Base-by-base conservation (phyloP, 495 filamentous ascomycete genomes). In the Penicillium diatomitis region DNA sequence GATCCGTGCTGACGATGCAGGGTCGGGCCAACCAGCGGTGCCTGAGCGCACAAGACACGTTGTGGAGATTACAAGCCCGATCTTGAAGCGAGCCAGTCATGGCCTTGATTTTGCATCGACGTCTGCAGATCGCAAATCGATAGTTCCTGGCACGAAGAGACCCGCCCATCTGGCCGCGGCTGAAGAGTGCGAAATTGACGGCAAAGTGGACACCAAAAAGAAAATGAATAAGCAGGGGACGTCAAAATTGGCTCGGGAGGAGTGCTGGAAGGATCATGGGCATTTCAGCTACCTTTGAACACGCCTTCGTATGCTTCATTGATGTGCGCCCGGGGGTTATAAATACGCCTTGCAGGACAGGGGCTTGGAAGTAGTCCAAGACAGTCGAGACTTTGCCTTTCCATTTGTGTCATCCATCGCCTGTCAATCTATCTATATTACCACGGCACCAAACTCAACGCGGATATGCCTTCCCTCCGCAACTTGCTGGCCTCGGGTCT, bases 141-240 rank as follows among this genome's bases (percentile, higher is more conserved):
- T 61, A 61, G 60, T 58, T 31, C 40, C 52, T 46, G 53, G 47
- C 12, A 56, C 50, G 11, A 45, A 51, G 60, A 51, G 44, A 44
- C 36, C 48, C 50, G 20, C 46, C 34, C 7, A 33, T 10, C 39
- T 39, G 38, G 50, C 46, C 37, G 31, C 20, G 32, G 20, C 33
- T n/a, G 32, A 4, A 46, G 28, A 33, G 20, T 20, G 20, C 20
- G 20, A 20, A 20, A 20, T 20, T 0, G 2, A 20, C 20, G 20
- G 20, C 20, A 20, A 2, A 20, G 20, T 20, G 20, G 20, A 20
- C 20, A 41, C 47, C 53, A 57, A 57, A 50, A 47, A 52, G 45
- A 56, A 41, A 32, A 46, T 32, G 4, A 29, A 20, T 20, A 20
- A 20, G 2, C 2, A 2, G 20, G 20, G 20, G 20, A 20, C 20